A percentile compares a stretch with the other conserved stretches of the same genome.
Conservation (phyloP, 2,329 filamentous ascomycete species). For the Cladosporium oxysporum region DNA sequence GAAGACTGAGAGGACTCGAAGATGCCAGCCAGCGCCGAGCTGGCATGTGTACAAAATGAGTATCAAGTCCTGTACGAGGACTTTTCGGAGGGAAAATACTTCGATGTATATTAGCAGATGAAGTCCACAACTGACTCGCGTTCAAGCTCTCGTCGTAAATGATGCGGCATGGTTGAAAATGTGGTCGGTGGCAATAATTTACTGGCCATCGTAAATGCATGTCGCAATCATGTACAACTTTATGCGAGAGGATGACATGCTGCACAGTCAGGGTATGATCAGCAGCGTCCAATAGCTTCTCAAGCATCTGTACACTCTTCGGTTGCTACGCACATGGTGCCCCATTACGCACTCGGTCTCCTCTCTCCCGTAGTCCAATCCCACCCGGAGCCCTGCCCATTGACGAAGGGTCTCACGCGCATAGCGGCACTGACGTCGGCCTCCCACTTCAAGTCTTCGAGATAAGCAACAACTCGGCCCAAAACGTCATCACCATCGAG, state of each 20-base stretch:
- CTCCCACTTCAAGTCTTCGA: slow-evolving; percentile 54
- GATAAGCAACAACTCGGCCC: slow-evolving; percentile 52
- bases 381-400: background rate
- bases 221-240: too few relatives aligned
- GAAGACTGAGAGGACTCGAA: background rate
- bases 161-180: too few relatives aligned
- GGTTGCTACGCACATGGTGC: background rate
- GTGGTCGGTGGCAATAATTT: too few relatives aligned
- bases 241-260: too few relatives aligned
- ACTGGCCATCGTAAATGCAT: too few relatives aligned
- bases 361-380: background rate
- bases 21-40: background rate
- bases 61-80: too few relatives aligned
- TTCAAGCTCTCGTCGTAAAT: too few relatives aligned
- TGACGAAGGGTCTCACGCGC: slow-evolving; percentile 20
- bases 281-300: background rate
- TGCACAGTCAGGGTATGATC: background rate
- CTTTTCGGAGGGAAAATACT: too few relatives aligned
- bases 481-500: slow-evolving; percentile 45
- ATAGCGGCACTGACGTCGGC: slow-evolving; percentile 53
- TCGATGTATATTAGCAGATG: too few relatives aligned
- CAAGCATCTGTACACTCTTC: background rate
- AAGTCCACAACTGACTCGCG: too few relatives aligned
- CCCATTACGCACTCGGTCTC: background rate
- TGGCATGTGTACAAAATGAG: too few relatives aligned